These are phyloP conservation scores for Cocos nucifera DNA, from an alignment of 176 grass and related monocot species.

Conservation along the genomic window DNA sequence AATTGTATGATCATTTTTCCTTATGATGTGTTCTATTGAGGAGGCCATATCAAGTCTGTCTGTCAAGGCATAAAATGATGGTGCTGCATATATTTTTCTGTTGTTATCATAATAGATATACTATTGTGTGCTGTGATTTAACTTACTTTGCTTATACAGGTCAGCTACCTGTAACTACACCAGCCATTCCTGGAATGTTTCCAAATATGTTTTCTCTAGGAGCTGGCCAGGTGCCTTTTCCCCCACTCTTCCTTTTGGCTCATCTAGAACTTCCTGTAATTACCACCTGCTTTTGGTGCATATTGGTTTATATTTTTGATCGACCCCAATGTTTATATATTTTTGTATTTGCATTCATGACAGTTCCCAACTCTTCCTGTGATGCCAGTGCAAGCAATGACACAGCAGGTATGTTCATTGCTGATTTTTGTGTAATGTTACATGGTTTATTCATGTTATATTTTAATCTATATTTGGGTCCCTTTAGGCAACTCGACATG, in stretches of 20 bases:
- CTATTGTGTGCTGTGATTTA: slow-evolving; percentile 17
- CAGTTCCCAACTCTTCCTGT: slow-evolving; percentile 60
- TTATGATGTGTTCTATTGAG: slow-evolving; percentile 18
- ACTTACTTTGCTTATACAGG: slow-evolving; percentile 40
- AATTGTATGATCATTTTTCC: slow-evolving; percentile 11
- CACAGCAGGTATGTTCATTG: slow-evolving; percentile 48
- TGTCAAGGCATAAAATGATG: slow-evolving; percentile 21
- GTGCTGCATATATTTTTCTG: slow-evolving; percentile 20
- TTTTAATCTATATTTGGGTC: slow-evolving; percentile 6
- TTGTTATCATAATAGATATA: slow-evolving; percentile 2
- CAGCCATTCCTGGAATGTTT: slow-evolving; percentile 65
- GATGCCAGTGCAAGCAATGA: slow-evolving; percentile 98
- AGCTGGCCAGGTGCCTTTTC: slow-evolving; percentile 51
- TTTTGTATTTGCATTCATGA: slow-evolving; percentile 4
- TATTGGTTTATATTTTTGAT: too few relatives aligned
- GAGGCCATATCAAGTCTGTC: slow-evolving; percentile 17
- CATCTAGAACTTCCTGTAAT: background rate
- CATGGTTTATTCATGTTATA: background rate
- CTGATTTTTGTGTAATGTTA: too few relatives aligned
- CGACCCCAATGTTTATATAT: slow-evolving; percentile 6
- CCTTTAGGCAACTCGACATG: slow-evolving; percentile 72
- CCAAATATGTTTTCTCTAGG: slow-evolving; percentile 68
- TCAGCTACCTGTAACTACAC: slow-evolving; percentile 39
- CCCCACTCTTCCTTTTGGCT: background rate
- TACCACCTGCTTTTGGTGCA: background rate